Conservation (phyloP, 2,329 filamentous ascomycete genomes). For the Cytospora schulzeri region DNA sequence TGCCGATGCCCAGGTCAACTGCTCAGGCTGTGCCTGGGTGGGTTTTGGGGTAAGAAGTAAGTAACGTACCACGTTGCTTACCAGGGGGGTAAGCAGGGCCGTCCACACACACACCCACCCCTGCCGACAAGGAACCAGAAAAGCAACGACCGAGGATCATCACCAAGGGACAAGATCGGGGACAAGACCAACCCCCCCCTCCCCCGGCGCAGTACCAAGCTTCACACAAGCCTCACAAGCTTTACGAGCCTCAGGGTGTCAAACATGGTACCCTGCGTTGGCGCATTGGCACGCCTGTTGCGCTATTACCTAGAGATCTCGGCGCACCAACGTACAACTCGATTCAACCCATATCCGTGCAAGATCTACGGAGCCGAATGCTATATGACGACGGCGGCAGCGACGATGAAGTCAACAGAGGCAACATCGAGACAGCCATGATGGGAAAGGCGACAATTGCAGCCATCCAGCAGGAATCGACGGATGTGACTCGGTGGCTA, state of each 20-base stretch:
- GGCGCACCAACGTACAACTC: not conserved
- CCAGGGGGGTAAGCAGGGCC: no score
- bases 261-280: no score
- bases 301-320: not conserved
- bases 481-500: not conserved
- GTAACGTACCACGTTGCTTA: not conserved
- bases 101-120: no score
- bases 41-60: no score
- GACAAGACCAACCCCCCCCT: no score
- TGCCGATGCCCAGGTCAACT: no score
- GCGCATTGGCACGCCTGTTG: no score
- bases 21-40: no score
- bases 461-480: not conserved
- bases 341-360: not conserved
- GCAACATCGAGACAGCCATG: not conserved
- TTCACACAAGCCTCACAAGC: not conserved
- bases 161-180: no score
- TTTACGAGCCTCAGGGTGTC: not conserved
- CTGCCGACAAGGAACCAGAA: no score
- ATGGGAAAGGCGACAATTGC: not conserved
- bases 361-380: not conserved
- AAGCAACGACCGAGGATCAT: no score
- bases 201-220: not conserved
- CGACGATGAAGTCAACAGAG: not conserved
- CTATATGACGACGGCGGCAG: not conserved